A percentile compares a stretch with the other conserved stretches of the same genome.
Evolutionary conservation across 2,329 filamentous ascomycete genomes (phyloP).

Genomic region (Aspergillus ibericus): DNA sequence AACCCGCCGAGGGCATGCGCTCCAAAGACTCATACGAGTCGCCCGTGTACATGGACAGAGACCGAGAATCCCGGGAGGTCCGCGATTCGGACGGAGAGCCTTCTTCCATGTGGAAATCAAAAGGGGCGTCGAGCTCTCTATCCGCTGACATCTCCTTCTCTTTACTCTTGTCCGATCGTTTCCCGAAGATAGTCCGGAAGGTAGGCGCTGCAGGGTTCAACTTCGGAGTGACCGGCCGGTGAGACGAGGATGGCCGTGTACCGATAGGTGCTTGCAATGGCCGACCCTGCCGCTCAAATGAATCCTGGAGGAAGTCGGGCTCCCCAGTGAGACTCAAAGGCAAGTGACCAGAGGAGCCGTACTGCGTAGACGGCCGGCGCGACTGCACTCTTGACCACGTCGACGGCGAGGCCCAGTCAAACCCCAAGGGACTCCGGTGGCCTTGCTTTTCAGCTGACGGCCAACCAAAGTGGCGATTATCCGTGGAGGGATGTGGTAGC

Average conservation of each 20-base stretch:
- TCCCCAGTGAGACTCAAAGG: slow-evolving; percentile 56
- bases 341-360: slow-evolving; percentile 68
- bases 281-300: slow-evolving; percentile 48
- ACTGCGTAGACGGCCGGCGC: slow-evolving; percentile 75
- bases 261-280: slow-evolving; percentile 71
- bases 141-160: slow-evolving; percentile 40
- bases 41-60: slow-evolving; percentile 46
- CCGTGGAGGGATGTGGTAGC: slow-evolving; percentile 74
- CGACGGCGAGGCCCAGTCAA: slow-evolving; percentile 54
- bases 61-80: slow-evolving; percentile 46
- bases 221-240: slow-evolving; percentile 57
- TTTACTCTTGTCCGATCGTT: slow-evolving; percentile 48
- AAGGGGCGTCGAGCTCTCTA: slow-evolving; percentile 31
- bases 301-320: slow-evolving; percentile 47
- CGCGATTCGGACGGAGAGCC: slow-evolving; percentile 47
- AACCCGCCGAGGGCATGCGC: slow-evolving; percentile 45
- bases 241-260: slow-evolving; percentile 65
- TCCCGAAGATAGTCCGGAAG: slow-evolving; percentile 72
- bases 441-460: slow-evolving; percentile 54
- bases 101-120: slow-evolving; percentile 37
- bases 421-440: slow-evolving; percentile 54
- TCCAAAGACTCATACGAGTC: slow-evolving; percentile 52
- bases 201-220: slow-evolving; percentile 88
- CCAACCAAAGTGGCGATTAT: slow-evolving; percentile 74
- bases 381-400: slow-evolving; percentile 77